Conservation (phyloP, 768 basidiomycete species). For the Neoboletus subvelutipes region DNA sequence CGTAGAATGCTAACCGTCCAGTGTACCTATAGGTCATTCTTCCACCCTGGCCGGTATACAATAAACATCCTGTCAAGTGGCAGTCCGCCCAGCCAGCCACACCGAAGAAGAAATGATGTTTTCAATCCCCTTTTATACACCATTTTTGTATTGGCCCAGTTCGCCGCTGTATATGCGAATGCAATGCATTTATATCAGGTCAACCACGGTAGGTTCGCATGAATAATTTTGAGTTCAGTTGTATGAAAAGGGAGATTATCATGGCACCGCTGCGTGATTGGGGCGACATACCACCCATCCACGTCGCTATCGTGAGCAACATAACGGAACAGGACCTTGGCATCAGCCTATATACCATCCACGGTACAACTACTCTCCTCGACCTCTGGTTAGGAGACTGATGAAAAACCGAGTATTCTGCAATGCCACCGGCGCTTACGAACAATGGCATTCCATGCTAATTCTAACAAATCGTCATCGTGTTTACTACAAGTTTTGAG, state of each 20-base stretch:
- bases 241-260: background rate
- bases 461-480: background rate
- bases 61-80: slow-evolving; percentile 25
- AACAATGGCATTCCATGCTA: too few relatives aligned
- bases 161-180: background rate
- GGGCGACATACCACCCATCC: background rate
- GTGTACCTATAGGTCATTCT: slow-evolving; percentile 46
- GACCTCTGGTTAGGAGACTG: background rate
- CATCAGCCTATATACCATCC: background rate
- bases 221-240: background rate
- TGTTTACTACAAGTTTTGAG: background rate
- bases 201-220: background rate
- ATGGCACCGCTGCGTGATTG: background rate
- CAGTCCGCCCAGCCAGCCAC: slow-evolving; percentile 17
- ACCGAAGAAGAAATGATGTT: slow-evolving; percentile 24
- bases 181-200: background rate
- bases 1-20: background rate
- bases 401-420: background rate
- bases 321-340: background rate
- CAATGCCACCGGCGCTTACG: background rate
- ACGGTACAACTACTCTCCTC: background rate
- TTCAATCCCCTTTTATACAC: background rate
- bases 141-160: background rate
- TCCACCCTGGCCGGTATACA: slow-evolving; percentile 64
- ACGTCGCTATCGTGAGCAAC: background rate